These are phyloP conservation scores for Priceomyces fermenticarens DNA, from an alignment of 805 yeast genomes.

Conservation along the genomic window DNA sequence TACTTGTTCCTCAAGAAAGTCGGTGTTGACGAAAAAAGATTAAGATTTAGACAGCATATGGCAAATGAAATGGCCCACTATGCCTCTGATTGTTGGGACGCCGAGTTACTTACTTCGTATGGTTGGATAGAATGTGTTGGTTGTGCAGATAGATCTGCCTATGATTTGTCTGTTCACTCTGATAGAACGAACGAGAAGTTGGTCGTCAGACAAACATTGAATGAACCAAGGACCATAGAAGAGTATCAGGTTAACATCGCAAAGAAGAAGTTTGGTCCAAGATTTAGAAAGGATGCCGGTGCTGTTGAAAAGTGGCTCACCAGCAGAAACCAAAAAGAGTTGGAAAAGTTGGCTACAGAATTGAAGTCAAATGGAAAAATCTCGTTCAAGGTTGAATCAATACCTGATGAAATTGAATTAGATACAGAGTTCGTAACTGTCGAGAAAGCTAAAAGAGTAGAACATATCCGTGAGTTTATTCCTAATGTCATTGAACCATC, in stretches of 20 bases:
- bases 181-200: conserved; percentile 93
- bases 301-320: conserved; percentile 78
- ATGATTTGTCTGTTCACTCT: conserved; percentile 92
- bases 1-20: conserved; percentile 78
- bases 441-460: conserved; percentile 73
- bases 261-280: conserved; percentile 96
- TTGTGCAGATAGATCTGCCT: conserved; percentile 99
- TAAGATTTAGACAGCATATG: conserved; percentile 99
- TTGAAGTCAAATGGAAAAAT: conserved; percentile 62
- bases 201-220: conserved; percentile 87
- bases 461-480: conserved; percentile 90
- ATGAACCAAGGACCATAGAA: conserved; percentile 80
- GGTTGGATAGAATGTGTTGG: conserved; percentile 99
- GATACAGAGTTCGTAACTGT: conserved; percentile 71
- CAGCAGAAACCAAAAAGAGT: conserved; percentile 78
- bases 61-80: conserved; percentile 99
- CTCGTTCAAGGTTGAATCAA: conserved; percentile 62
- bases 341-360: conserved; percentile 72
- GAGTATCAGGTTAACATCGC: conserved; percentile 81
- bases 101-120: conserved; percentile 89
- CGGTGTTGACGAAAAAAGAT: conserved; percentile 80
- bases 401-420: conserved; percentile 64
- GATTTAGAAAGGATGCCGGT: conserved; percentile 96
- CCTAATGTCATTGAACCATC: conserved; percentile 99
- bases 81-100: conserved; percentile 99